These are phyloP conservation scores for Viridothelium virens DNA, from an alignment of 495 filamentous ascomycete species.

Conservation along the genomic window DNA sequence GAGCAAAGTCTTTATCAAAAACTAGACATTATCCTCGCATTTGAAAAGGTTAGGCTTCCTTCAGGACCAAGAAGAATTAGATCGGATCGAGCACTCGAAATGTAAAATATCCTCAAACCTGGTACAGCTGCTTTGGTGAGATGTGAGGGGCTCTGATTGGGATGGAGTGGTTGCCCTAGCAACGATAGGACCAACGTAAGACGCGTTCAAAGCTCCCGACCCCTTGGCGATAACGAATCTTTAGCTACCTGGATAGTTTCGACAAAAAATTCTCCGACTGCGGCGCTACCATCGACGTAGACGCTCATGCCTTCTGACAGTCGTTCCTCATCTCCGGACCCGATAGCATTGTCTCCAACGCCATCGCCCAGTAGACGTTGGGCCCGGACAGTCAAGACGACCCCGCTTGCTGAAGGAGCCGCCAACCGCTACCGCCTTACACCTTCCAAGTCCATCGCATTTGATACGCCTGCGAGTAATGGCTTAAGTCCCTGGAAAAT, in stretches of 20 bases:
- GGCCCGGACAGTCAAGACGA: background rate
- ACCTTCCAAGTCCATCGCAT: constrained; percentile 34
- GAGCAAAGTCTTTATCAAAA: too few species aligned
- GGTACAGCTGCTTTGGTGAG: too few species aligned
- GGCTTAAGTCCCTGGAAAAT: constrained; percentile 34
- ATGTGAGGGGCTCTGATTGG: background rate
- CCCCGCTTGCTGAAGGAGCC: constrained; percentile 7
- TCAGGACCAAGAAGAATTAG: too few species aligned
- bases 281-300: background rate
- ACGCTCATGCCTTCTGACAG: background rate
- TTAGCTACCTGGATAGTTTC: background rate
- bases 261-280: background rate
- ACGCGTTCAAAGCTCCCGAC: background rate
- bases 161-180: constrained; percentile 1
- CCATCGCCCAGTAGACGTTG: background rate
- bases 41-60: too few species aligned
- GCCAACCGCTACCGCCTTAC: constrained; percentile 19
- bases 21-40: too few species aligned
- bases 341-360: constrained; percentile 6
- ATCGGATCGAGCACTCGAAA: too few species aligned
- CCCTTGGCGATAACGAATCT: too few species aligned
- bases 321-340: background rate
- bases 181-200: background rate
- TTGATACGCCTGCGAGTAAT: constrained; percentile 26
- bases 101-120: too few species aligned